Percentiles rank a stretch among this genome's conserved stretches.
Evolutionary conservation across 805 yeast genomes (phyloP).

Genomic region (Geotrichum ghanense): DNA sequence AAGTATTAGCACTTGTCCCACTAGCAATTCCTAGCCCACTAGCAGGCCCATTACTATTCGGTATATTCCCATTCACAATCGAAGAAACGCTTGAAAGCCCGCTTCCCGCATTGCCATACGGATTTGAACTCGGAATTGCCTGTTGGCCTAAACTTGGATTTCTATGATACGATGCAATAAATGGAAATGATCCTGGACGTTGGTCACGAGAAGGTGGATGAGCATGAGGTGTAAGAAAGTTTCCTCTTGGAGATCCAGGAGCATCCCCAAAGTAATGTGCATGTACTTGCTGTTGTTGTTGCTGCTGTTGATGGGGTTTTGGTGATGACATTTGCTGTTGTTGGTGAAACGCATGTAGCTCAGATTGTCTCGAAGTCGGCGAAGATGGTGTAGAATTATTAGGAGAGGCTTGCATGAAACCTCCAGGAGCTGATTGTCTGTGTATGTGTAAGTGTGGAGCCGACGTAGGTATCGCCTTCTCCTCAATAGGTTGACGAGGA

Average conservation of each 20-base stretch:
- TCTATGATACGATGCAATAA: not conserved
- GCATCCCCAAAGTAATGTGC: not conserved
- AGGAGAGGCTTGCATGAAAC: not conserved
- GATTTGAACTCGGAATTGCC: conserved; percentile 1
- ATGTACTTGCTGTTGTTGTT: not conserved
- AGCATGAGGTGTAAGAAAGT: not conserved
- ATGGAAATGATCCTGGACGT: conserved; percentile 3
- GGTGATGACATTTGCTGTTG: conserved; percentile 1
- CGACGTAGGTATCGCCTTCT: not conserved
- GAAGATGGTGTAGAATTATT: not conserved
- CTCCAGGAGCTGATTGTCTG: conserved; percentile 3
- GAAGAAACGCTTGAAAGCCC: not conserved
- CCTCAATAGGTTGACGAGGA: not conserved
- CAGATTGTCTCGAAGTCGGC: not conserved
- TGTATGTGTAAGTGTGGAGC: not conserved
- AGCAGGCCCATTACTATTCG: not conserved
- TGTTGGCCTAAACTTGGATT: not conserved
- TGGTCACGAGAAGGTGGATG: conserved; percentile 3
- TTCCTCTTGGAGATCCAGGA: conserved; percentile 1
- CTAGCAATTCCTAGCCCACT: not conserved
- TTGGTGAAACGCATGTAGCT: not conserved
- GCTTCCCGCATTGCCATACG: not conserved
- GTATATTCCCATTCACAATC: not conserved
- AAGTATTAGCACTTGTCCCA: not conserved
- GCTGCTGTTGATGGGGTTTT: not conserved